Base-by-base conservation (phyloP, 2,329 filamentous ascomycete genomes). In the Tolypocladium ophioglossoides region DNA sequence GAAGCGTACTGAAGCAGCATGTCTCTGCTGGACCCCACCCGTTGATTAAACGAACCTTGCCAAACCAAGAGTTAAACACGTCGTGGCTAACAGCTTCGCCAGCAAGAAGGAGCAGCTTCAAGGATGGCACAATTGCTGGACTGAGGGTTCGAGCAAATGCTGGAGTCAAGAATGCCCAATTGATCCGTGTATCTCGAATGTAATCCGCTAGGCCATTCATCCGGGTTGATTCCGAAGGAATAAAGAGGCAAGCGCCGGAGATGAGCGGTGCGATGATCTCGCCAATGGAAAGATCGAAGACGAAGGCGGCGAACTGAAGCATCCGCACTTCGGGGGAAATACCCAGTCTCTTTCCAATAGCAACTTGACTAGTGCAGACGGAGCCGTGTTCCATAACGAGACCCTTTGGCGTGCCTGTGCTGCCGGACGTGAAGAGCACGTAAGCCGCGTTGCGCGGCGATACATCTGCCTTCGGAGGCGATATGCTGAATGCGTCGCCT, bases 261-360 rank as follows among this genome's bases (percentile, higher is more conserved):
- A 58, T 48, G n/a, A 55, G 54, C 9, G 59, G 44, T 40, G 49
- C 40, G 6, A 61, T 44, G 8, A 60, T 58, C 46, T 60, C 59
- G 20, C 50, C 47, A 44, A 57, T 56, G 3, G 54, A 56, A 9
- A 58, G 37, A 50, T 61, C 58, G 51, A 61, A 61, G n/a, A 55
- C 52, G 10, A 54, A 59, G 18, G 59, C 54, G 30, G 58, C 56
- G 35, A 59, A 60, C 11, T 60, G 57, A 24, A 61, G 57, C 41
- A 59, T 58, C 4, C 52, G 54, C 12, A 53, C 51, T 6, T 52
- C 32, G 9, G 14, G 38, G 1, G 37, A 30, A 3, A 54, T 27
- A 3, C 52, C 49, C 20, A 56, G 49, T 14, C 53, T 30, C 35
- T 52, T 51, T 8, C 40, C 44, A 3, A 54, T 41, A n/a, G 52